These are phyloP conservation scores for Solanum pinnatisectum DNA, from an alignment of 257 asterid genomes.

Conservation along the genomic window DNA sequence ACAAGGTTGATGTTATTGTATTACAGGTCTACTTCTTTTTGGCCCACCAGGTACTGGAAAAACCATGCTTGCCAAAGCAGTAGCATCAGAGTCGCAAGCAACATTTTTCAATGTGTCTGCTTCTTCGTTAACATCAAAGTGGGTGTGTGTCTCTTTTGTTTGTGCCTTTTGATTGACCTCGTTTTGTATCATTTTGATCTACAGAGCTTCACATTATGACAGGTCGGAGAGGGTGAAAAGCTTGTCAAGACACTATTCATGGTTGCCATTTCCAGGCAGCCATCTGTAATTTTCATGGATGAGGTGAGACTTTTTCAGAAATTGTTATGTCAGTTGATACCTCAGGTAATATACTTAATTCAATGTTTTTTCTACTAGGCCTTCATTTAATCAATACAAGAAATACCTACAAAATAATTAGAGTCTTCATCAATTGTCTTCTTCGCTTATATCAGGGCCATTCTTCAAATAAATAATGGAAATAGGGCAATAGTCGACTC, in stretches of 20 bases:
- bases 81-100: slow-evolving; percentile 96
- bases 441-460: not conserved
- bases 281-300: slow-evolving; percentile 95
- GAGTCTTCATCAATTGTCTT: not conserved
- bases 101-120: slow-evolving; percentile 96
- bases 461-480: not conserved
- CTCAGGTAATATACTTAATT: not conserved
- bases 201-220: slow-evolving; percentile 6
- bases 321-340: not conserved
- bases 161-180: not conserved
- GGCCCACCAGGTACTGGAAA: slow-evolving; percentile 99
- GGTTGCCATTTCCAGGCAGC: slow-evolving; percentile 90
- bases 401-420: not conserved
- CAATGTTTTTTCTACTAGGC: not conserved
- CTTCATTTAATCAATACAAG: not conserved
- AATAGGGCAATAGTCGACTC: not conserved
- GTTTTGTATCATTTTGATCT: not conserved
- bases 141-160: slow-evolving; percentile 52
- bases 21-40: slow-evolving; percentile 84
- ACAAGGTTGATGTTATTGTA: slow-evolving; percentile 8
- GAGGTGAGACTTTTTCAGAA: slow-evolving; percentile 51
- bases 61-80: slow-evolving; percentile 98
- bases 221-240: slow-evolving; percentile 99
- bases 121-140: slow-evolving; percentile 93
- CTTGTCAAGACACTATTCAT: slow-evolving; percentile 90